Conservation (phyloP, 1,284 basidiomycete genomes). For the Papiliotrema terrestris region DNA sequence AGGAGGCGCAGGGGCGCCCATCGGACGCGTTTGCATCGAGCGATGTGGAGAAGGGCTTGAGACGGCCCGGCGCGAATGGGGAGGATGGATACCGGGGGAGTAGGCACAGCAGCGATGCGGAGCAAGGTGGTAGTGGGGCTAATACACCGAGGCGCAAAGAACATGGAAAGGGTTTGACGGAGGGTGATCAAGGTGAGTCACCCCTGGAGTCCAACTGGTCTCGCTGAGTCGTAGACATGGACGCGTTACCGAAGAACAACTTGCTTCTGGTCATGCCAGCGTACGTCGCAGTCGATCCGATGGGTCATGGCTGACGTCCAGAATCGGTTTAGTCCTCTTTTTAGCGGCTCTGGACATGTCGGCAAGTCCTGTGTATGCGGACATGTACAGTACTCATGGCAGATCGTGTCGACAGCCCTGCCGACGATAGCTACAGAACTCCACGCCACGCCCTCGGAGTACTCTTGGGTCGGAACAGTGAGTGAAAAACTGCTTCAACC, state of each 20-base stretch:
- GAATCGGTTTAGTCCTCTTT: conserved; percentile 41
- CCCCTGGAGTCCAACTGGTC: not conserved
- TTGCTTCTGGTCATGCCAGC: conserved; percentile 20
- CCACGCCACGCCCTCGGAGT: conserved; percentile 30
- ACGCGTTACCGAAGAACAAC: conserved; percentile 24
- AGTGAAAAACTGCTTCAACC: no score
- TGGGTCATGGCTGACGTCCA: conserved; percentile 1
- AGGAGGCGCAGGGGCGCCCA: no score
- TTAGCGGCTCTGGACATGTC: conserved; percentile 42
- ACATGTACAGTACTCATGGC: not conserved
- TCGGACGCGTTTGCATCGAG: no score
- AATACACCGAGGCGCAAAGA: conserved; percentile 1
- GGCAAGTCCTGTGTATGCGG: conserved; percentile 7
- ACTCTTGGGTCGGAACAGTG: conserved; percentile 36
- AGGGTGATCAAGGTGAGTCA: conserved; percentile 37
- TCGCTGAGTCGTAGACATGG: conserved; percentile 28
- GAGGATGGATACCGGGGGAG: not conserved
- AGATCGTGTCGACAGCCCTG: conserved; percentile 37
- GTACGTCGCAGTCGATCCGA: conserved; percentile 5
- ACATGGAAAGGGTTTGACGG: conserved; percentile 32
- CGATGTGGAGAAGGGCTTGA: no score
- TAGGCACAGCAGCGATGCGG: not conserved
- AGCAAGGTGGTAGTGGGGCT: conserved; percentile 7
- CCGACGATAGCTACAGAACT: conserved; percentile 32
- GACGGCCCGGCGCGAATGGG: not conserved